A percentile compares a stretch with the other conserved stretches of the same genome.
phyloP scores from a whole-genome alignment of 2,329 filamentous ascomycete species.

The Monascus ruber region DNA sequence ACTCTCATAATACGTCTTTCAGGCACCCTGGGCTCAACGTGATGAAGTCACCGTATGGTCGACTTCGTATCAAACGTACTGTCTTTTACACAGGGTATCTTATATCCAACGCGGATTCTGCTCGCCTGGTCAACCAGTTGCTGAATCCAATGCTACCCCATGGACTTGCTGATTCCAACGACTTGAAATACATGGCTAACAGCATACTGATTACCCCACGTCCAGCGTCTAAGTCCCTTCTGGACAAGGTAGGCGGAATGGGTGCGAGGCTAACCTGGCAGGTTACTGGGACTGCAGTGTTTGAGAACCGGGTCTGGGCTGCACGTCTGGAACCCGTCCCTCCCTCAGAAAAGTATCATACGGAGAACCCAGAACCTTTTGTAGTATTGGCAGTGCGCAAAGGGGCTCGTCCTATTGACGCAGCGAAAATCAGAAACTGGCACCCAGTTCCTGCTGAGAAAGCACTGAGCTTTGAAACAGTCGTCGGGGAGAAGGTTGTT shows the following conservation, averaged over 20 bases:
- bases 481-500: constrained; percentile 76
- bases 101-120: constrained; percentile 59
- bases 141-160: constrained; percentile 48
- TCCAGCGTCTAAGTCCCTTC: constrained; percentile 57
- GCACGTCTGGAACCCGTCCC: constrained; percentile 65
- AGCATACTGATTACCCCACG: constrained; percentile 82
- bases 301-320: constrained; percentile 79
- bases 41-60: constrained; percentile 33
- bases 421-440: constrained; percentile 73
- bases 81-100: constrained; percentile 91
- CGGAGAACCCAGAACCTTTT: constrained; percentile 65
- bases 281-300: constrained; percentile 62
- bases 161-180: constrained; percentile 49
- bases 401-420: constrained; percentile 66
- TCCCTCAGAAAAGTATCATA: constrained; percentile 56
- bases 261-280: constrained; percentile 76
- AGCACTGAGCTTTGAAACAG: constrained; percentile 66
- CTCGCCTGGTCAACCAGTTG: constrained; percentile 55
- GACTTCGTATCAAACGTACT: constrained; percentile 67
- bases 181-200: constrained; percentile 74
- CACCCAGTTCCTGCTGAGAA: constrained; percentile 60
- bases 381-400: constrained; percentile 74
- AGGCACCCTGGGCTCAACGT: constrained; percentile 21
- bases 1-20: constrained; percentile 57
- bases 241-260: constrained; percentile 78